A percentile compares a stretch with the other conserved stretches of the same genome.
Evolutionary conservation across 352 stramenopile genomes (phyloP).

Genomic region (Phytophthora pistaciae): DNA sequence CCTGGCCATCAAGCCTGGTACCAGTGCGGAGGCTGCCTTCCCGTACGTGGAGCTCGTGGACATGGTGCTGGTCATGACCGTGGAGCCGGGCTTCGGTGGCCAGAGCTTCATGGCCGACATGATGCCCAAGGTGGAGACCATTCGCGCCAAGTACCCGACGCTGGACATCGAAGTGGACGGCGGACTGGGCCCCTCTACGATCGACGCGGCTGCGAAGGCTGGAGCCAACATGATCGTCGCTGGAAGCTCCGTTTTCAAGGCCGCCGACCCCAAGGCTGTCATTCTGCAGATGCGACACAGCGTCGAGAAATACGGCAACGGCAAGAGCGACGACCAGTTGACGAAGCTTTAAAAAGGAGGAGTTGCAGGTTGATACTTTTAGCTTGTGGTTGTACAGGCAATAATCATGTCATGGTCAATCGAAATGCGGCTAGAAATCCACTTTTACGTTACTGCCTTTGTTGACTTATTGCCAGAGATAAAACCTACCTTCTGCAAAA

Average conservation of each 20-base stretch:
- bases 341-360: conserved; percentile 49
- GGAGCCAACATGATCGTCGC: conserved; percentile 98
- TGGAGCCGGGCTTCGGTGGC: conserved; percentile 97
- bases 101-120: conserved; percentile 97
- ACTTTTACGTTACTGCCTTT: conserved; percentile 11
- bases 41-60: conserved; percentile 91
- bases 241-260: conserved; percentile 95
- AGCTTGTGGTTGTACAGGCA: not conserved
- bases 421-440: too few relatives aligned
- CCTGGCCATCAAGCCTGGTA: conserved; percentile 96
- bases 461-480: conserved; percentile 49
- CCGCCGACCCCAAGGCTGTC: conserved; percentile 62
- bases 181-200: conserved; percentile 93
- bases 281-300: conserved; percentile 89
- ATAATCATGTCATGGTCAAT: not conserved
- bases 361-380: too few relatives aligned
- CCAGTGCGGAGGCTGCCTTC: conserved; percentile 89
- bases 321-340: conserved; percentile 71
- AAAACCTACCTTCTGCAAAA: conserved; percentile 10
- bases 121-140: conserved; percentile 94
- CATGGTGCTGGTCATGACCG: conserved; percentile 98
- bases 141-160: conserved; percentile 92
- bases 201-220: conserved; percentile 93
- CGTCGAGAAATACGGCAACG: conserved; percentile 84
- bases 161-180: conserved; percentile 99